A percentile compares a stretch with the other conserved stretches of the same genome.
phyloP scores from a whole-genome alignment of 352 stramenopile species.

The Globisporangium echinulatum region DNA sequence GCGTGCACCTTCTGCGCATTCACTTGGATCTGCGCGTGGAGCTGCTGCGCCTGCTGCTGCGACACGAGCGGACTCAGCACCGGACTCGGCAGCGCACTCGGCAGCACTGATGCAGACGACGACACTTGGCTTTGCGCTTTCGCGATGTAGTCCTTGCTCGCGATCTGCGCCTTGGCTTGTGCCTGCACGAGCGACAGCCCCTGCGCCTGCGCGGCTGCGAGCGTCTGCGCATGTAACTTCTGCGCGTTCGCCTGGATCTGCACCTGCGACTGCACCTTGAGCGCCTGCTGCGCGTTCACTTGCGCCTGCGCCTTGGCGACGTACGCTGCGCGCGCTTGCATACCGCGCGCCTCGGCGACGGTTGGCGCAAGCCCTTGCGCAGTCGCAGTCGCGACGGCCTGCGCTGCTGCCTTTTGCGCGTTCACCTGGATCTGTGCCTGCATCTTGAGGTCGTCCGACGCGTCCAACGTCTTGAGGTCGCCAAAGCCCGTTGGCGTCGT shows the following conservation, averaged over 20 bases:
- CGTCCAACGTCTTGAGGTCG: slow-evolving; percentile 28
- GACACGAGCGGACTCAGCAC: slow-evolving; percentile 50
- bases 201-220: slow-evolving; percentile 79
- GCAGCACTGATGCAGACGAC: slow-evolving; percentile 32
- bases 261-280: slow-evolving; percentile 84
- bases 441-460: slow-evolving; percentile 70
- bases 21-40: slow-evolving; percentile 85
- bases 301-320: slow-evolving; percentile 83
- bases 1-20: slow-evolving; percentile 88
- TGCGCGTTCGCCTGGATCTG: slow-evolving; percentile 88
- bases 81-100: slow-evolving; percentile 40
- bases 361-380: slow-evolving; percentile 71
- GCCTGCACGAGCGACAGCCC: slow-evolving; percentile 81
- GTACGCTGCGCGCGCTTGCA: slow-evolving; percentile 79
- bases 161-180: slow-evolving; percentile 81
- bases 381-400: slow-evolving; percentile 70
- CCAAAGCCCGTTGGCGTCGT: slow-evolving; percentile 15
- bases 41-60: slow-evolving; percentile 79
- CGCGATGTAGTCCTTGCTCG: slow-evolving; percentile 87
- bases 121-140: slow-evolving; percentile 83
- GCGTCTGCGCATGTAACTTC: slow-evolving; percentile 81
- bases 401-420: slow-evolving; percentile 74
- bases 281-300: slow-evolving; percentile 71
- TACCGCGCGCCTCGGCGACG: slow-evolving; percentile 65
- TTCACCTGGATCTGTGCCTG: slow-evolving; percentile 83